Evolutionary conservation across 1,284 basidiomycete species (phyloP).

Genomic region (Chiua sp.): DNA sequence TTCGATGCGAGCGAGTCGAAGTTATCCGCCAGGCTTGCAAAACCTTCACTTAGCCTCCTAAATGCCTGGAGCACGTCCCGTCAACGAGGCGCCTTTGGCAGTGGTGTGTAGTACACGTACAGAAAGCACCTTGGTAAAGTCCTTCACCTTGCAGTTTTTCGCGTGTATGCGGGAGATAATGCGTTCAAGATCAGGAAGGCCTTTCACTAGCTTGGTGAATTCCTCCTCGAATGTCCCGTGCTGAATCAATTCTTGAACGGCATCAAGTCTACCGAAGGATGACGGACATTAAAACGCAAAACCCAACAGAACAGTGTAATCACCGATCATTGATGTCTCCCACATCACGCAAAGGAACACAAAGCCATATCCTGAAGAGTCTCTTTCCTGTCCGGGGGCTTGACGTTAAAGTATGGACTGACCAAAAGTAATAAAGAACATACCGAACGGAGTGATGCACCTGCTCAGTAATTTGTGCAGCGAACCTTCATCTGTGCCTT

Average conservation of each 20-base stretch:
- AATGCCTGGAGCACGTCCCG: slow-evolving; percentile 62
- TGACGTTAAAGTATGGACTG: slow-evolving; percentile 17
- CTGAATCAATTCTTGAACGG: slow-evolving; percentile 87
- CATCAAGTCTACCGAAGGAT: slow-evolving; percentile 71
- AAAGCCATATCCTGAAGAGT: slow-evolving; percentile 94
- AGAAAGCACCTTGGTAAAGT: slow-evolving; percentile 83
- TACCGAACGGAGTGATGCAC: slow-evolving; percentile 90
- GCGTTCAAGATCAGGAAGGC: slow-evolving; percentile 91
- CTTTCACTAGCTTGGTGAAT: slow-evolving; percentile 79
- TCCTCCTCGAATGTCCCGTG: slow-evolving; percentile 77
- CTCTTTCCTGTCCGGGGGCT: slow-evolving; percentile 69
- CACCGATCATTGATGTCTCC: slow-evolving; percentile 88
- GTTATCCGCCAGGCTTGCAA: slow-evolving; percentile 65
- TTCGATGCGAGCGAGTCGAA: slow-evolving; percentile 79
- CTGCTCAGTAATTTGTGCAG: slow-evolving; percentile 83
- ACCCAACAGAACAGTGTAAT: slow-evolving; percentile 18
- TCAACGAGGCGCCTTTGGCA: slow-evolving; percentile 6
- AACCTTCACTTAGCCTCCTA: slow-evolving; percentile 69
- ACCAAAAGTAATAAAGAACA: slow-evolving; percentile 28
- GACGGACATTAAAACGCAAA: slow-evolving; percentile 22
- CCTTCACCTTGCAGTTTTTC: slow-evolving; percentile 83
- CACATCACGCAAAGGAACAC: slow-evolving; percentile 83
- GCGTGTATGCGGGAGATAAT: slow-evolving; percentile 94
- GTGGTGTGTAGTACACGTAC: slow-evolving; percentile 47
- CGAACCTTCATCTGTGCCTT: slow-evolving; percentile 90